Conservation (phyloP, 192 early-diverging fungal species). For the Umbelopsis vinacea region DNA sequence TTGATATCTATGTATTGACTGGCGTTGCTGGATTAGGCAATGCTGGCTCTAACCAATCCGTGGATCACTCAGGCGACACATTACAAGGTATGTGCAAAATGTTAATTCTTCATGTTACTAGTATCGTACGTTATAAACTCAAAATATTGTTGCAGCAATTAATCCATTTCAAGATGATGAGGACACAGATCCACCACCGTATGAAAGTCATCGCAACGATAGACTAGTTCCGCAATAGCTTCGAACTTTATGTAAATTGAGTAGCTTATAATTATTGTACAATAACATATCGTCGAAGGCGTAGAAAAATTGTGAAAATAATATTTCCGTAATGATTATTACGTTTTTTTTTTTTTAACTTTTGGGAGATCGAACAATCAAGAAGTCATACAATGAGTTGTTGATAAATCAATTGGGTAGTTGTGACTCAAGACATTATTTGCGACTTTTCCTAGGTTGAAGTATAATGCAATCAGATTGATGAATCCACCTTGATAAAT, state of each 20-base stretch:
- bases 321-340: no score
- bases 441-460: no score
- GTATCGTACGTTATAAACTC: background rate
- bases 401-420: no score
- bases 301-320: background rate
- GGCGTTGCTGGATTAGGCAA: background rate
- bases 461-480: no score
- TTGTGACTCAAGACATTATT: no score
- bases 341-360: no score
- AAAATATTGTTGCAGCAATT: background rate
- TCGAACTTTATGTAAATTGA: background rate
- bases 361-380: no score
- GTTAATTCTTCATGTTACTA: background rate
- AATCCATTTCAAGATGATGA: slow-evolving; percentile 12
- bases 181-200: background rate
- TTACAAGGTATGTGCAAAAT: background rate
- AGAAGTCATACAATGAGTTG: no score
- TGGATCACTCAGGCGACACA: background rate
- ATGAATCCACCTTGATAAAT: no score
- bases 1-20: background rate
- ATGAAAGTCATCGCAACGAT: slow-evolving; percentile 7
- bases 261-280: background rate
- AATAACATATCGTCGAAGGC: background rate
- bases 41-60: background rate
- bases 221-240: background rate